These are phyloP conservation scores for Gamarada debralockiae DNA, from an alignment of 495 filamentous ascomycete genomes.

Conservation along the genomic window DNA sequence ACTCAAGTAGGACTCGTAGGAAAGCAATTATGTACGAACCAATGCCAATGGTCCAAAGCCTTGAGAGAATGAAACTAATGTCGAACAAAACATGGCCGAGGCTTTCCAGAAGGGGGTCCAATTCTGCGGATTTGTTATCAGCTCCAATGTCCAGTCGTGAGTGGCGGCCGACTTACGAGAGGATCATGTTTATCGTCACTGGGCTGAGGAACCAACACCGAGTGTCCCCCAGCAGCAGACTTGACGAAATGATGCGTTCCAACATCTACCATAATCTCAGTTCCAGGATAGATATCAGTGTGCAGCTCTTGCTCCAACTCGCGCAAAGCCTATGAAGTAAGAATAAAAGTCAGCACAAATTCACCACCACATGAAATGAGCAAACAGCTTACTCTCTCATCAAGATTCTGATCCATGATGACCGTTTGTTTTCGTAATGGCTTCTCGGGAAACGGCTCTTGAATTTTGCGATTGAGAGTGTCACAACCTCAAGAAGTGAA, in stretches of 20 bases:
- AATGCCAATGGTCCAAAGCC: constrained; percentile 20
- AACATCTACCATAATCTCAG: constrained; percentile 59
- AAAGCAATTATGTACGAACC: constrained; percentile 16
- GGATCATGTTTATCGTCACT: constrained; percentile 52
- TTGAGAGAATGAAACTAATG: constrained; percentile 18
- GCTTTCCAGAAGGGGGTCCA: constrained; percentile 21
- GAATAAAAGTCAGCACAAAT: background rate
- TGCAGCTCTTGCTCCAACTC: constrained; percentile 46
- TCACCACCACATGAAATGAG: background rate
- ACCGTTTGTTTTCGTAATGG: background rate
- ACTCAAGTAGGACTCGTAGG: background rate
- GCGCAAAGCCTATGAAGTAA: constrained; percentile 17
- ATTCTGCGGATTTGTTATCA: constrained; percentile 36
- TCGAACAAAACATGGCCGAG: constrained; percentile 19
- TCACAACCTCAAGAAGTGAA: background rate
- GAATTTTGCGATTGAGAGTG: background rate
- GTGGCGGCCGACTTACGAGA: constrained; percentile 52
- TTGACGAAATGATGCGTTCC: constrained; percentile 60
- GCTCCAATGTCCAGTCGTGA: constrained; percentile 44
- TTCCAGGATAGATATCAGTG: constrained; percentile 55
- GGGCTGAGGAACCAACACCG: constrained; percentile 48
- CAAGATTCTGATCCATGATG: constrained; percentile 24
- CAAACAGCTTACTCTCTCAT: constrained; percentile 7
- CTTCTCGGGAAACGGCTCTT: background rate
- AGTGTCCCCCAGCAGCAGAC: constrained; percentile 21